Percentiles rank a stretch among this genome's conserved stretches.
These are phyloP conservation scores for apple (Malus domestica) DNA, from an alignment of 306 rosid species.

Conservation along the genomic window DNA sequence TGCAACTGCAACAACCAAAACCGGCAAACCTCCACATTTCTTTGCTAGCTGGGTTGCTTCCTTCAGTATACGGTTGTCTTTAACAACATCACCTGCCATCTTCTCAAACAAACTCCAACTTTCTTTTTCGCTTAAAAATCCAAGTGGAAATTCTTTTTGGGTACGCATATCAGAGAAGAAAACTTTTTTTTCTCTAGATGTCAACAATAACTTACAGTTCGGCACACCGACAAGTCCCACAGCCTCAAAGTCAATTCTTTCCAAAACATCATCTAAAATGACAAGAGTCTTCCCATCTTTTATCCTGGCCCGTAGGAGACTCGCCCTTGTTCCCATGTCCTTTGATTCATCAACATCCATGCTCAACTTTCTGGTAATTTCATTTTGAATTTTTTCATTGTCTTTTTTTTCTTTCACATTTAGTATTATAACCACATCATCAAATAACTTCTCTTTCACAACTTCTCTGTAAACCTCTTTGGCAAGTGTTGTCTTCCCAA, in stretches of 20 bases:
- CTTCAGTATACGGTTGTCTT: not conserved
- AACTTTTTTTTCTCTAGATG: not conserved
- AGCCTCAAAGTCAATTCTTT: not conserved
- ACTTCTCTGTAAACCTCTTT: not conserved
- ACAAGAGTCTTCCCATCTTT: slow-evolving; percentile 7
- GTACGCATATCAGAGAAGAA: not conserved
- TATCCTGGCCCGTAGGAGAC: not conserved
- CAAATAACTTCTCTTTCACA: not conserved
- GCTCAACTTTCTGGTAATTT: rapidly evolving
- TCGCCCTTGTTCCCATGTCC: not conserved
- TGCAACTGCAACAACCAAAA: not conserved
- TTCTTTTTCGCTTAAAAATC: not conserved
- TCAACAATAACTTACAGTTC: slow-evolving; percentile 13
- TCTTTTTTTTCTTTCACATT: no score
- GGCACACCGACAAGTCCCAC: not conserved
- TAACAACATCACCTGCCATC: not conserved
- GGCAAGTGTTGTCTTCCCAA: slow-evolving; percentile 1
- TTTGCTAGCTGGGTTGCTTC: not conserved
- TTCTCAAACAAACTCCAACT: slow-evolving; percentile 13
- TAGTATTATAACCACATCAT: no score
- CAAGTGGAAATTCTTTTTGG: not conserved
- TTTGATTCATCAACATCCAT: not conserved
- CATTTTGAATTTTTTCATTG: rapidly evolving
- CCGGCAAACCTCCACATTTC: not conserved
- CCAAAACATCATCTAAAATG: slow-evolving; percentile 14